phyloP scores from a whole-genome alignment of 495 filamentous ascomycete genomes.

The Elasticomyces elasticus region DNA sequence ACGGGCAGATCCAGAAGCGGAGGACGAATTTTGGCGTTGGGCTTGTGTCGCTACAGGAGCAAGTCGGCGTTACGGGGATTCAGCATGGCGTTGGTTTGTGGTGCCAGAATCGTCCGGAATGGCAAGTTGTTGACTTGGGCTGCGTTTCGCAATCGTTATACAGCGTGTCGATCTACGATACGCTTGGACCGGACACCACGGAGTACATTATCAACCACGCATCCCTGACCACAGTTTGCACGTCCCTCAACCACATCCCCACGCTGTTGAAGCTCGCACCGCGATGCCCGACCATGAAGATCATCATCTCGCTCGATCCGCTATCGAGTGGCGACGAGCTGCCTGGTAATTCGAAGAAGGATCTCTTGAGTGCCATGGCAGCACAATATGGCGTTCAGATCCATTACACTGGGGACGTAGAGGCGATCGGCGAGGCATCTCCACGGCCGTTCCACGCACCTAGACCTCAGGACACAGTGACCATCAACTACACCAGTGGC shows the following conservation, averaged over 20 bases:
- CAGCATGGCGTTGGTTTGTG: constrained; percentile 86
- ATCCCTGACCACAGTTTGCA: constrained; percentile 61
- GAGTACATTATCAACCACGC: constrained; percentile 96
- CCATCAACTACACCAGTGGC: constrained; percentile 96
- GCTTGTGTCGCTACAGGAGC: constrained; percentile 69
- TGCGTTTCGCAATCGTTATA: constrained; percentile 81
- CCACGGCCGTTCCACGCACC: constrained; percentile 61
- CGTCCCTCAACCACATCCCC: constrained; percentile 76
- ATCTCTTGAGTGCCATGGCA: constrained; percentile 64
- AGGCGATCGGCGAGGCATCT: constrained; percentile 61
- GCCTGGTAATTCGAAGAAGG: constrained; percentile 65
- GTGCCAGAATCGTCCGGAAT: constrained; percentile 94
- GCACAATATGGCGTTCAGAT: constrained; percentile 62
- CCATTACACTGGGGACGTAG: constrained; percentile 65
- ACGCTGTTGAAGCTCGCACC: constrained; percentile 77
- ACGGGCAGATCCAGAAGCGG: constrained; percentile 66
- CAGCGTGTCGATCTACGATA: constrained; percentile 93
- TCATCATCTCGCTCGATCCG: constrained; percentile 85
- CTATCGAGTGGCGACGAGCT: constrained; percentile 64
- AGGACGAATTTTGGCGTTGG: constrained; percentile 80
- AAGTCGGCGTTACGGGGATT: constrained; percentile 49
- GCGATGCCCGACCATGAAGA: constrained; percentile 65
- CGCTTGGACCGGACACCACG: constrained; percentile 75
- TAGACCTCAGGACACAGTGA: constrained; percentile 64
- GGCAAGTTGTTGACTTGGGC: constrained; percentile 91